A percentile compares a stretch with the other conserved stretches of the same genome.
These are phyloP conservation scores for Neurospora africana DNA, from an alignment of 495 filamentous ascomycete genomes.

Conservation along the genomic window DNA sequence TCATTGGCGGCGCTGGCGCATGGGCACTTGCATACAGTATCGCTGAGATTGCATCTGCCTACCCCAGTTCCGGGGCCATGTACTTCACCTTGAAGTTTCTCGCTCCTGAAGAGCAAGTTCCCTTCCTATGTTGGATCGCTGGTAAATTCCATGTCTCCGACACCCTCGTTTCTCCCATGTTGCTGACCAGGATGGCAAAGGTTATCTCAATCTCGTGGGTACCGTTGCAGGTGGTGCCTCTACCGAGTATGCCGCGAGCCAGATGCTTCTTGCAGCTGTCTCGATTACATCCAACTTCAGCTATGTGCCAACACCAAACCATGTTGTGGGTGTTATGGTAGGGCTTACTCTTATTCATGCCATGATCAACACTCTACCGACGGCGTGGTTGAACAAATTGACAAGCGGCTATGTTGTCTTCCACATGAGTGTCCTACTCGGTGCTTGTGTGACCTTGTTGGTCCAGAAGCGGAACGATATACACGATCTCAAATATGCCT, in stretches of 20 bases:
- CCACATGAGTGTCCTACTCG: conserved; percentile 48
- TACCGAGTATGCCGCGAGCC: conserved; percentile 55
- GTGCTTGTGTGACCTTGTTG: conserved; percentile 49
- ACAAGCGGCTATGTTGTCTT: conserved; percentile 56
- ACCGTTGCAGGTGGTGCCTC: conserved; percentile 55
- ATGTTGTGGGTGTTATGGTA: conserved; percentile 52
- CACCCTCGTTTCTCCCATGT: background rate
- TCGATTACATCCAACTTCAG: conserved; percentile 49
- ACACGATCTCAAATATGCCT: conserved; percentile 50
- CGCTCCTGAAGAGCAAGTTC: conserved; percentile 29
- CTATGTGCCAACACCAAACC: conserved; percentile 41
- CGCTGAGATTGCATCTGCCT: conserved; percentile 48
- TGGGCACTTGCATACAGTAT: conserved; percentile 52
- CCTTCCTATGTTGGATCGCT: conserved; percentile 39
- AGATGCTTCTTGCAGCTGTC: conserved; percentile 57
- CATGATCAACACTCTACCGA: conserved; percentile 49
- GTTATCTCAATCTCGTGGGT: conserved; percentile 60
- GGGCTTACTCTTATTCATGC: conserved; percentile 44
- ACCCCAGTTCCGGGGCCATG: conserved; percentile 46
- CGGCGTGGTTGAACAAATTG: conserved; percentile 54
- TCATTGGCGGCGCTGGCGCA: conserved; percentile 51
- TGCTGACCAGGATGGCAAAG: conserved; percentile 12
- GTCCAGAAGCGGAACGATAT: conserved; percentile 45
- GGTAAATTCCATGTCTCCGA: conserved; percentile 5
- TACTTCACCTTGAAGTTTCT: conserved; percentile 40